Evolutionary conservation across 2,329 filamentous ascomycete species (phyloP).

Genomic region (Colletotrichum sp.): DNA sequence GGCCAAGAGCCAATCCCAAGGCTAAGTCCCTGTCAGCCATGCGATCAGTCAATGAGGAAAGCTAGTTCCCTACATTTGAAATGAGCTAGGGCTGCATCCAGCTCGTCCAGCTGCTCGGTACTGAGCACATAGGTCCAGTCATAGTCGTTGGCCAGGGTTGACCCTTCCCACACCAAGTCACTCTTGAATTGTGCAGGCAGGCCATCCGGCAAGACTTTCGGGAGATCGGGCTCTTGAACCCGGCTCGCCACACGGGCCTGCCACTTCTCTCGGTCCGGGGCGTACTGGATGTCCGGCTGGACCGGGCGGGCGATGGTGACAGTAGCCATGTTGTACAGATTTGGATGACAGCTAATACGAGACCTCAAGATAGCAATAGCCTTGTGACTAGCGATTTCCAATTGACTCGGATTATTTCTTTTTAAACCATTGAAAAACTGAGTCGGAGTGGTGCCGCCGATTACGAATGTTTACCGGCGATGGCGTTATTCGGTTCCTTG

Average conservation of each 20-base stretch:
- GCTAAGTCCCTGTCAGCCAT: background rate
- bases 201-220: slow-evolving; percentile 48
- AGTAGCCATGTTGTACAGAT: background rate
- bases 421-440: background rate
- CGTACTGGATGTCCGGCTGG: slow-evolving; percentile 65
- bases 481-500: slow-evolving; percentile 1
- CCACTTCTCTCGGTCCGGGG: slow-evolving; percentile 59
- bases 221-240: slow-evolving; percentile 42
- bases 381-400: background rate
- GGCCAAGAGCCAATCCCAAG: slow-evolving; percentile 37
- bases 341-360: too few relatives aligned
- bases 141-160: slow-evolving; percentile 48
- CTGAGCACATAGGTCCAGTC: slow-evolving; percentile 59
- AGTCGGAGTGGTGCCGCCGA: background rate
- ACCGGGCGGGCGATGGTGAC: slow-evolving; percentile 33
- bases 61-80: slow-evolving; percentile 6
- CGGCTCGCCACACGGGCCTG: slow-evolving; percentile 51
- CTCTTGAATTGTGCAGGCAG: slow-evolving; percentile 55
- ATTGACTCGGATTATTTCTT: background rate
- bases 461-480: background rate
- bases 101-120: slow-evolving; percentile 52
- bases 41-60: background rate
- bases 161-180: slow-evolving; percentile 63
- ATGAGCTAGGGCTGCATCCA: slow-evolving; percentile 30
- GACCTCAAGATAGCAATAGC: background rate